Evolutionary conservation across 2,329 filamentous ascomycete genomes (phyloP).

Genomic region (Mollisia scopiformis): DNA sequence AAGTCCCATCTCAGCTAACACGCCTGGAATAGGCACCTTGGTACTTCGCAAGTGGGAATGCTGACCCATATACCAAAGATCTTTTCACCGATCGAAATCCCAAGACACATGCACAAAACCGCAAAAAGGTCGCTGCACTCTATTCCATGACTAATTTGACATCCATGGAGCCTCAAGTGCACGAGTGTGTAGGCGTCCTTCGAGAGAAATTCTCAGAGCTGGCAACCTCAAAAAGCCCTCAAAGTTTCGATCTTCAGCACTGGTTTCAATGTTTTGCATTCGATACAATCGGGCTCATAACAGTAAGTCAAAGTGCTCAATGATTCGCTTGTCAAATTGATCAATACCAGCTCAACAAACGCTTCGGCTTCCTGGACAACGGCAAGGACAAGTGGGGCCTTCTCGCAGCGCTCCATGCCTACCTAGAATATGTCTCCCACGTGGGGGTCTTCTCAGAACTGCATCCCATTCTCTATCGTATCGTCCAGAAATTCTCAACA

Average conservation of each 20-base stretch:
- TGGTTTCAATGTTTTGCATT: background rate
- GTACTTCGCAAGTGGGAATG: background rate
- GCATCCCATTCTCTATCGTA: background rate
- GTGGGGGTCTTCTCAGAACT: background rate
- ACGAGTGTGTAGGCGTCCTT: background rate
- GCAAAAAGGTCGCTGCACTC: background rate
- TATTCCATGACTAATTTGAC: background rate
- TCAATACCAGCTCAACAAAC: background rate
- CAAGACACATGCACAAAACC: background rate
- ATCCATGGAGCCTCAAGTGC: background rate
- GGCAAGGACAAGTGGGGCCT: background rate
- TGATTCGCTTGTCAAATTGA: background rate
- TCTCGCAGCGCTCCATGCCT: background rate
- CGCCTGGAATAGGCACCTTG: background rate
- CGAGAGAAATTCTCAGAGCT: background rate
- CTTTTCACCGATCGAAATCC: background rate
- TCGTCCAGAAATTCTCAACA: background rate
- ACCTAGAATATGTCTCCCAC: background rate
- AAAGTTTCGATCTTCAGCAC: background rate
- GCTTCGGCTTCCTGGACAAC: background rate
- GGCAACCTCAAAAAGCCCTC: background rate
- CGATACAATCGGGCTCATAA: background rate
- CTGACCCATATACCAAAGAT: background rate
- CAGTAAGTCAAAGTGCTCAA: background rate
- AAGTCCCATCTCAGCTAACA: background rate